Conservation (phyloP, 139 green algal genomes). For the Asterochloris sp. region DNA sequence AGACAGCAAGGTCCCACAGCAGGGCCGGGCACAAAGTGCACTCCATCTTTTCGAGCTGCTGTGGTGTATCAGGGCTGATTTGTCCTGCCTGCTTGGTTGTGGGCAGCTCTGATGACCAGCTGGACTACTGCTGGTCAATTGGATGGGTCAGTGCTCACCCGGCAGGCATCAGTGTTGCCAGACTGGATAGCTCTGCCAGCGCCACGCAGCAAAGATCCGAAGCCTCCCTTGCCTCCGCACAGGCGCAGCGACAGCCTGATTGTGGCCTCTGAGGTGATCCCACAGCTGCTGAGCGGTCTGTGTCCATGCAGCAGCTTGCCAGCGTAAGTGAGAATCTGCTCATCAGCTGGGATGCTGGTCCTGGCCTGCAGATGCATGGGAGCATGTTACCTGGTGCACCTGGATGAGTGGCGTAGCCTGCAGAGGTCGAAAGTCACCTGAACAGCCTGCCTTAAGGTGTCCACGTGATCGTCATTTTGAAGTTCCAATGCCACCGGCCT, state of each 20-base stretch:
- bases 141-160: constrained; percentile 11
- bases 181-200: constrained; percentile 79
- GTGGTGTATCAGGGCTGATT: too few relatives aligned
- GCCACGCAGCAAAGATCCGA: constrained; percentile 88
- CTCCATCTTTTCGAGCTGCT: too few relatives aligned
- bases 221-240: constrained; percentile 85
- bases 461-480: not conserved
- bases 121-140: too few relatives aligned
- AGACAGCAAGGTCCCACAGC: too few relatives aligned
- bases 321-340: constrained; percentile 25
- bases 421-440: not conserved
- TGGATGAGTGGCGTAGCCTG: not conserved
- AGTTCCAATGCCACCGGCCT: not conserved
- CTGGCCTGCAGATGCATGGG: constrained; percentile 1
- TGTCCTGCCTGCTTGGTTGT: too few relatives aligned
- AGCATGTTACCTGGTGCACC: not conserved
- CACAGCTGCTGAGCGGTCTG: not conserved
- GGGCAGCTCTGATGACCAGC: too few relatives aligned
- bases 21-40: too few relatives aligned
- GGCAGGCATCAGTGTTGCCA: constrained; percentile 89
- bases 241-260: constrained; percentile 56
- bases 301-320: constrained; percentile 24
- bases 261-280: constrained; percentile 15
- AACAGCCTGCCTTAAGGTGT: not conserved
- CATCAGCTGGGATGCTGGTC: constrained; percentile 3